Evolutionary conservation across 495 filamentous ascomycete species (phyloP), one percentile per base, ranked within the genome.

Genomic region (Podospora bellae-mahoneyi): DNA sequence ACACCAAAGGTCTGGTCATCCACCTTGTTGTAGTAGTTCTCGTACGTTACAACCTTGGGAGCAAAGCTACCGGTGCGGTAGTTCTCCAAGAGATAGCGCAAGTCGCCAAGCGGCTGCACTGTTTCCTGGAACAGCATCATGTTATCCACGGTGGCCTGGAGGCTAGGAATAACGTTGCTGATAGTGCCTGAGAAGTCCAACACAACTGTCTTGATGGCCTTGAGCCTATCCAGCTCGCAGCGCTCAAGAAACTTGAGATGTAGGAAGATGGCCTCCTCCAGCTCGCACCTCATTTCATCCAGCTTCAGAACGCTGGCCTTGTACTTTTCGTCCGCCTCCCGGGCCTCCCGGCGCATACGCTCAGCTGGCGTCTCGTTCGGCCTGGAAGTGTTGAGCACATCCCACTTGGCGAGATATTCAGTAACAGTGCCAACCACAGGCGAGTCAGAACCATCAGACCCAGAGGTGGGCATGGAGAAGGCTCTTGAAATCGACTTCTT

Each of bases 81-180:
- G 76, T 94, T 97, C 81, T 98, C 96, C n/a, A 99, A 83, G 65
- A 99, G 84, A 73, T 98, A 99, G 73, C 96, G 86, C 68, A 98
- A 82, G 80, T 99, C 95, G 39, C 93, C 93, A 18, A 88, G 74
- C 10, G 95, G 95, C 76, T 97, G 96, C 28, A 99, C 91, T 2
- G 95, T 98, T 82, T 99, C 95, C 80, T 99, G 96, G 77, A 96
- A 98, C 27, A 98, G 84, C 89, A 97, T 92, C 95, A 99, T 97
- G 73, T 94, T 91, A 78, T 98, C 96, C 18, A 98, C 93, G 1
- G 92, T 92, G 68, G 94, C 92, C 75, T 98, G 96, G 61, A 99
- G 80, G 72, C 90, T 95, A 18, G 95, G 96, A 72, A 99, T 98
- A 72, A 97, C 94, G 72, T 99, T 98, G 84, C 94, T 95, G 78